These are phyloP conservation scores for Cryptosporidium ubiquitum DNA, from an alignment of 169 alveolate genomes.

Conservation along the genomic window DNA sequence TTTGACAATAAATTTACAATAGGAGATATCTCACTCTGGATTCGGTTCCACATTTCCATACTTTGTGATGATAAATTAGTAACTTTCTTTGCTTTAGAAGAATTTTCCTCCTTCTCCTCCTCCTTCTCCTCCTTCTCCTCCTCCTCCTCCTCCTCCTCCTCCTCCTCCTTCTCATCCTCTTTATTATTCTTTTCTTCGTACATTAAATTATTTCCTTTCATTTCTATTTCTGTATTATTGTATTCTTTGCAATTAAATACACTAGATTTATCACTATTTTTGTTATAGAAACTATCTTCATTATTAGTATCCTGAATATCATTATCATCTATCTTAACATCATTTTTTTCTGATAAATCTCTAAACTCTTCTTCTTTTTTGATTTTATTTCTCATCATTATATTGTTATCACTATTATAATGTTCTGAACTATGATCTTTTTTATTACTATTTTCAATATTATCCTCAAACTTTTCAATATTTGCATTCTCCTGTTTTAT, in stretches of 20 bases:
- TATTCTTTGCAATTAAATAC: constrained; percentile 10
- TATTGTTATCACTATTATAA: constrained; percentile 44
- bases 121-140: constrained; percentile 2
- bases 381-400: neutral
- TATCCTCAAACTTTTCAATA: constrained; percentile 25
- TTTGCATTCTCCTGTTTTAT: constrained; percentile 16
- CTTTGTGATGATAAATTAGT: neutral
- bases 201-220: constrained; percentile 66
- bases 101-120: constrained; percentile 23
- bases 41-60: constrained; percentile 73
- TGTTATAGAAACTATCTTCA: constrained; percentile 72
- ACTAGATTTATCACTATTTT: constrained; percentile 29
- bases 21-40: constrained; percentile 77
- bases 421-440: neutral
- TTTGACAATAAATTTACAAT: constrained; percentile 86
- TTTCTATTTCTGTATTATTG: constrained; percentile 34
- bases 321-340: constrained; percentile 55
- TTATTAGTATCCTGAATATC: constrained; percentile 57
- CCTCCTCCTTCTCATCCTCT: no score
- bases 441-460: neutral
- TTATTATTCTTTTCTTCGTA: constrained; percentile 68
- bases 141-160: constrained; percentile 58
- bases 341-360: no score
- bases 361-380: constrained; percentile 77
- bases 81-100: neutral